Percentiles rank a stretch among this genome's conserved stretches.
Conservation (phyloP, 2,329 filamentous ascomycete genomes). For the Aschersonia sp. region DNA sequence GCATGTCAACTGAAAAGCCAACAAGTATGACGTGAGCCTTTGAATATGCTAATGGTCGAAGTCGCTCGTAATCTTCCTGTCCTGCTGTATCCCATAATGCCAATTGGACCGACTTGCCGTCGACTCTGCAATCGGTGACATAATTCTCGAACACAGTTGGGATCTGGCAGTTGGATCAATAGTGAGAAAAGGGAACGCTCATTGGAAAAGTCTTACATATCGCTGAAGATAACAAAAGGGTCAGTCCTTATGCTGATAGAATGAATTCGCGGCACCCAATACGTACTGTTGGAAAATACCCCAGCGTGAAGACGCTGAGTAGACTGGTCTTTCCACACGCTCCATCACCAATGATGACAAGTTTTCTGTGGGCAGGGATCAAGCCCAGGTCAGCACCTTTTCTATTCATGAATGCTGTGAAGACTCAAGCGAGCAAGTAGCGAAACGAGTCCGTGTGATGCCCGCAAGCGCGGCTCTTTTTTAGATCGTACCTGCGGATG, state of each 20-base stretch:
- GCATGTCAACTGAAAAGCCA: constrained; percentile 87
- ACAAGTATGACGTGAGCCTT: constrained; percentile 97
- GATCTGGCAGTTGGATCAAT: constrained; percentile 34
- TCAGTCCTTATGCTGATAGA: constrained; percentile 9
- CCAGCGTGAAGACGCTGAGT: constrained; percentile 91
- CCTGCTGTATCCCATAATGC: constrained; percentile 99
- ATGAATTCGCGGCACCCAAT: constrained; percentile 2
- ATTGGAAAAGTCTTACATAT: constrained; percentile 31
- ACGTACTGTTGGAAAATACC: constrained; percentile 93
- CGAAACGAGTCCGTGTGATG: too few species aligned
- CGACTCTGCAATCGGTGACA: constrained; percentile 94
- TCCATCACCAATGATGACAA: constrained; percentile 94
- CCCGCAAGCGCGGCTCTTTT: neutral
- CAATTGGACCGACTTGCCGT: constrained; percentile 96
- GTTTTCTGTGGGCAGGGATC: constrained; percentile 46
- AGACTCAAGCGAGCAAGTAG: too few species aligned
- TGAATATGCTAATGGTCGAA: constrained; percentile 87
- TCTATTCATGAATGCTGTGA: neutral
- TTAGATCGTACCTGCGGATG: constrained; percentile 45
- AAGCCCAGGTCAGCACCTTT: neutral
- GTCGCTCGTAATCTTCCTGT: constrained; percentile 94
- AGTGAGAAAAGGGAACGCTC: constrained; percentile 3
- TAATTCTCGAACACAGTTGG: constrained; percentile 99
- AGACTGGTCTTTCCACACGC: constrained; percentile 97
- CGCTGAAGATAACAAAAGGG: constrained; percentile 27